phyloP scores from a whole-genome alignment of 441 rosid species.

The Macaranga tanarius region DNA sequence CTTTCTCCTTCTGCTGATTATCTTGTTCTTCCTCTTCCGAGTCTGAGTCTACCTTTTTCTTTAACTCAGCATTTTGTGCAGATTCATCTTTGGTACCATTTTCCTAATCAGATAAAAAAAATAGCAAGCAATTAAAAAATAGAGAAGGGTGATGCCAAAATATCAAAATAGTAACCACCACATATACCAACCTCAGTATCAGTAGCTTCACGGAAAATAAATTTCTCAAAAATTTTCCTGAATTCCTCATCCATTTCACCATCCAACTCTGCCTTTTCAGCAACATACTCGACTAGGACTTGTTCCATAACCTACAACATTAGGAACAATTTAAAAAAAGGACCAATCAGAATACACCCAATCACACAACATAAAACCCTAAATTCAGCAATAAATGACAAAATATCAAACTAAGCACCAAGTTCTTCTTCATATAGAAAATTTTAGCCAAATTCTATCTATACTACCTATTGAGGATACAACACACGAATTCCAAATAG shows the following conservation, averaged over 20 bases:
- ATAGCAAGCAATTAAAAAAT: too few species aligned
- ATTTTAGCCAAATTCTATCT: too few species aligned
- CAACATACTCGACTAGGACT: slow-evolving; percentile 82
- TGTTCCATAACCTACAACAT: slow-evolving; percentile 53
- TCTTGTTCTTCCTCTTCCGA: slow-evolving; percentile 75
- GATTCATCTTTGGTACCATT: slow-evolving; percentile 58
- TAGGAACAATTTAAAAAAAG: not conserved
- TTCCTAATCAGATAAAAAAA: slow-evolving; percentile 40
- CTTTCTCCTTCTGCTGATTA: slow-evolving; percentile 69
- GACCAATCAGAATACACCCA: not conserved
- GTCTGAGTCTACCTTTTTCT: slow-evolving; percentile 69
- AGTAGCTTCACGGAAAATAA: slow-evolving; percentile 52
- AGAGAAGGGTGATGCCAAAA: not conserved
- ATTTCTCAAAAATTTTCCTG: slow-evolving; percentile 79
- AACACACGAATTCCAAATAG: too few species aligned
- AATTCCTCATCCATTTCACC: slow-evolving; percentile 82
- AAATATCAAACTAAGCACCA: too few species aligned
- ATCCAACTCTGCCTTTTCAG: slow-evolving; percentile 77
- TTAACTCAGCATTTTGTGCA: slow-evolving; percentile 53
- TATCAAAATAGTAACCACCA: not conserved
- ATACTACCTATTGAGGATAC: too few species aligned
- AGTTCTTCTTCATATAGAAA: too few species aligned
- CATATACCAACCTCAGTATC: slow-evolving; percentile 53
- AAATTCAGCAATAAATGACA: too few species aligned
- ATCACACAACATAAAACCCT: not conserved